Conservation (phyloP, 768 basidiomycete species). For the Sarcomyxa edulis region DNA sequence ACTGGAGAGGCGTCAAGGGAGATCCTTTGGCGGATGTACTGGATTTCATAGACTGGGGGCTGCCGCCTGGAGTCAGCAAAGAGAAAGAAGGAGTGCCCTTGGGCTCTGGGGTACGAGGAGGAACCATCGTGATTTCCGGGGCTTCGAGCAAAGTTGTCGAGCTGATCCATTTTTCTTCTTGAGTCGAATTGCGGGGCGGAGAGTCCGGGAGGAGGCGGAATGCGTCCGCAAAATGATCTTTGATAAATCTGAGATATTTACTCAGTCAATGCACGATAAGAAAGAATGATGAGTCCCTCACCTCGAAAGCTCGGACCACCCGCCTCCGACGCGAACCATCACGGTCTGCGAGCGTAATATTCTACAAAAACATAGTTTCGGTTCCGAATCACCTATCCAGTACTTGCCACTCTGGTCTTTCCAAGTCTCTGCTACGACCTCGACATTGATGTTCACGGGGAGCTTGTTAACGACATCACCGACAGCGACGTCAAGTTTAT, state of each 20-base stretch:
- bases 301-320: constrained; percentile 91
- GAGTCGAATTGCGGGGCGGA: constrained; percentile 42
- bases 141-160: constrained; percentile 66
- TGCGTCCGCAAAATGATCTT: constrained; percentile 79
- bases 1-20: constrained; percentile 77
- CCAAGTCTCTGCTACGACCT: constrained; percentile 81
- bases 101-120: constrained; percentile 69
- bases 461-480: constrained; percentile 89
- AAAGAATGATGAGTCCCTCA: constrained; percentile 29
- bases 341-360: constrained; percentile 89
- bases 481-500: constrained; percentile 87
- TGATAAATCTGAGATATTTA: constrained; percentile 62
- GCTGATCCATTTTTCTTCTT: constrained; percentile 82
- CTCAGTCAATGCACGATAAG: constrained; percentile 6
- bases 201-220: constrained; percentile 71
- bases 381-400: constrained; percentile 92
- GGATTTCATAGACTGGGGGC: constrained; percentile 45
- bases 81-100: constrained; percentile 60
- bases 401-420: constrained; percentile 92
- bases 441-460: constrained; percentile 77
- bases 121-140: constrained; percentile 30
- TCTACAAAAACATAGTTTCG: constrained; percentile 87
- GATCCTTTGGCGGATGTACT: constrained; percentile 60
- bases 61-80: constrained; percentile 52
- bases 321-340: constrained; percentile 95